Evolutionary conservation across 2,329 filamentous ascomycete species (phyloP).

Genomic region (Cyphellophora europaea): DNA sequence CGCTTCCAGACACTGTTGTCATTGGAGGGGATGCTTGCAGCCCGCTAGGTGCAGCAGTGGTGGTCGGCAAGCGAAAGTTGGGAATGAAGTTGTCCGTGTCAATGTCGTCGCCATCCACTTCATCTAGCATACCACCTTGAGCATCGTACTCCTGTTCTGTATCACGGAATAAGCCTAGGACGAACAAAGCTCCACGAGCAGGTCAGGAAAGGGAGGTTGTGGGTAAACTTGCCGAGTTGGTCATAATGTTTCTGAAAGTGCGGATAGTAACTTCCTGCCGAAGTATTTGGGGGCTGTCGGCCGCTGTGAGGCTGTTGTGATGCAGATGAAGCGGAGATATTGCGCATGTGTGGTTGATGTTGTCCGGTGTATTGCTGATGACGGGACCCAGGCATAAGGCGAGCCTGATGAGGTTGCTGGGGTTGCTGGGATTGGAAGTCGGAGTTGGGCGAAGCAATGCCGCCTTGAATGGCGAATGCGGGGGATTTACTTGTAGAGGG

Average conservation of each 20-base stretch:
- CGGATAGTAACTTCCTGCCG: constrained; percentile 60
- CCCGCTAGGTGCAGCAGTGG: constrained; percentile 25
- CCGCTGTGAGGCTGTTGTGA: neutral
- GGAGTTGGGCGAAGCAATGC: constrained; percentile 52
- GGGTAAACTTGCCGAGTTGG: constrained; percentile 78
- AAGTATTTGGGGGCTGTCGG: constrained; percentile 6
- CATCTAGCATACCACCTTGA: constrained; percentile 79
- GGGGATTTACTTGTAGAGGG: constrained; percentile 54
- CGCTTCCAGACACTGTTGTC: constrained; percentile 28
- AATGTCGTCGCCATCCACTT: constrained; percentile 61
- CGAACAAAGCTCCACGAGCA: constrained; percentile 50
- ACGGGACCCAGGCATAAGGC: constrained; percentile 39
- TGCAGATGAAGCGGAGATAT: constrained; percentile 26
- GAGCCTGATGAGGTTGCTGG: constrained; percentile 30
- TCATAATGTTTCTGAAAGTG: constrained; percentile 92
- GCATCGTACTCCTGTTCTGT: constrained; percentile 97
- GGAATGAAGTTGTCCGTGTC: constrained; percentile 59
- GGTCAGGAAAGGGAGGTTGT: constrained; percentile 30
- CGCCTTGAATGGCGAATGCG: constrained; percentile 50
- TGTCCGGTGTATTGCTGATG: constrained; percentile 21
- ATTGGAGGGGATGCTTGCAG: constrained; percentile 33
- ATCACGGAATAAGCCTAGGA: constrained; percentile 59
- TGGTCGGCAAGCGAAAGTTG: constrained; percentile 31
- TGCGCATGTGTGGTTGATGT: constrained; percentile 25
- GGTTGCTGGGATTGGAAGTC: constrained; percentile 46